phyloP scores from a whole-genome alignment of 139 green algal species.

The Deuterostichococcus epilithicus region DNA sequence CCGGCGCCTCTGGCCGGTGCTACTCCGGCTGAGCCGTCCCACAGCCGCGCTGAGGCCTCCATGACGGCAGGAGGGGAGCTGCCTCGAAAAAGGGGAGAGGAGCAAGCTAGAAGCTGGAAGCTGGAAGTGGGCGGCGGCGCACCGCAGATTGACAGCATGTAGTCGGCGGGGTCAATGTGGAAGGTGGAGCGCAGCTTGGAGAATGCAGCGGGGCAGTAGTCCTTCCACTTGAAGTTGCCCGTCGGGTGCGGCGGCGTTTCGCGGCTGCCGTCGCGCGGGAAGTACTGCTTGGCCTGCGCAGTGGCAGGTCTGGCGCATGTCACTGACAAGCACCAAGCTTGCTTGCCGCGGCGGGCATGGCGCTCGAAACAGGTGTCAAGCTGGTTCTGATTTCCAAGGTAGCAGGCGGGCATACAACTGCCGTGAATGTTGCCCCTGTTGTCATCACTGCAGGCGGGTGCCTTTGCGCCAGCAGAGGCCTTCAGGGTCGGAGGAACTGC shows the following conservation, averaged over 20 bases:
- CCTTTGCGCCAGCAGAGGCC: neutral
- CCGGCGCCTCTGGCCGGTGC: too few species aligned
- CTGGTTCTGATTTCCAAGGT: too few species aligned
- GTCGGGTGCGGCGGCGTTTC: constrained; percentile 25
- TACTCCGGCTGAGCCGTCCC: too few species aligned
- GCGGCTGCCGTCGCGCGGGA: constrained; percentile 29
- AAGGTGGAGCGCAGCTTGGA: constrained; percentile 54
- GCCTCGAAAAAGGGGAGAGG: too few species aligned
- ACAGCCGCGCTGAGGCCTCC: too few species aligned
- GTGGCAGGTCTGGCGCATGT: neutral
- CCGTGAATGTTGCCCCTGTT: neutral
- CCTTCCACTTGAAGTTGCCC: constrained; percentile 89
- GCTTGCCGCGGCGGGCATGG: too few species aligned
- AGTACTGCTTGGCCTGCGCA: constrained; percentile 46
- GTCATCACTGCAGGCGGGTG: neutral
- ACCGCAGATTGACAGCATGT: constrained; percentile 62
- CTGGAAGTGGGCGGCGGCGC: too few species aligned
- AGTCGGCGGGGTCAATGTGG: constrained; percentile 54
- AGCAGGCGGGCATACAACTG: too few species aligned
- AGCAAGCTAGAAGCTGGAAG: too few species aligned
- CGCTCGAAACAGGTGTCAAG: too few species aligned
- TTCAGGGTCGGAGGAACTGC: neutral
- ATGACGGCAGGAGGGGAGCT: too few species aligned
- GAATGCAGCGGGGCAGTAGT: constrained; percentile 85
- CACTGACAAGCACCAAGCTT: too few species aligned